Base-by-base conservation (phyloP, 2,329 filamentous ascomycete species). In the Cercospora zeae-maydis region DNA sequence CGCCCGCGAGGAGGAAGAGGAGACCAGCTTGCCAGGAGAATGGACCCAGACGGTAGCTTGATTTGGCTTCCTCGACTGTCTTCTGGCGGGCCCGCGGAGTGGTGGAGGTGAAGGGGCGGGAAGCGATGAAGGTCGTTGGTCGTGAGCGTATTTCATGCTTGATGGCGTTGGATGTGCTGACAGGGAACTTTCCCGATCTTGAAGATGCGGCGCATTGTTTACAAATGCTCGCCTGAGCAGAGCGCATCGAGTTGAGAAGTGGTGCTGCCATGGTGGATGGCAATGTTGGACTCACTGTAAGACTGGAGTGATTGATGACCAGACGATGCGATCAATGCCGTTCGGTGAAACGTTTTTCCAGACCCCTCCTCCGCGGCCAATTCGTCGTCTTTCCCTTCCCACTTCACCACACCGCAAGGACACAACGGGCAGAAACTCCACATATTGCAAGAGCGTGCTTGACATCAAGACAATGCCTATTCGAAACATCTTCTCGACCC, bases 11-110 rank as follows among this genome's bases (percentile, higher is more conserved):
- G 67, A 98, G 82, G 80, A 99, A 98, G 67, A 99, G 83, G 56
- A 92, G 70, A 16, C 92, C 93, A 33, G 93, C 89, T 78, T 92
- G 93, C 86, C 91, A 93, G 59, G 93, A 96, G 81, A 99, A 98
- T 31, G 95, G 95, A 33, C 81, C 81, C 45, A 78, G 76, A 55
- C 75, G 76, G 69, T 80, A 75, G 31, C 76, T 73, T 42, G 79
- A 72, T 65, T 78, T 79, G 30, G 78, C 78, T 71, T 81, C 75
- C 70, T 81, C 66, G 16, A 81, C 75, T 13, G 79, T 78, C 31
- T 47, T 47, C 66, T 78, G 79, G 69, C 75, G 75, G 33, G 60
- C 53, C 36, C 66, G 63, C 7, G 45, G 45, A 45, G 62, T n/a
- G 49, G 63, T 68, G 24, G 67, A 70, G 54, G 69, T 62, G 70